A percentile compares a stretch with the other conserved stretches of the same genome.
These are phyloP conservation scores for Parsonsia alboflavescens DNA, from an alignment of 257 asterid genomes.

Conservation along the genomic window DNA sequence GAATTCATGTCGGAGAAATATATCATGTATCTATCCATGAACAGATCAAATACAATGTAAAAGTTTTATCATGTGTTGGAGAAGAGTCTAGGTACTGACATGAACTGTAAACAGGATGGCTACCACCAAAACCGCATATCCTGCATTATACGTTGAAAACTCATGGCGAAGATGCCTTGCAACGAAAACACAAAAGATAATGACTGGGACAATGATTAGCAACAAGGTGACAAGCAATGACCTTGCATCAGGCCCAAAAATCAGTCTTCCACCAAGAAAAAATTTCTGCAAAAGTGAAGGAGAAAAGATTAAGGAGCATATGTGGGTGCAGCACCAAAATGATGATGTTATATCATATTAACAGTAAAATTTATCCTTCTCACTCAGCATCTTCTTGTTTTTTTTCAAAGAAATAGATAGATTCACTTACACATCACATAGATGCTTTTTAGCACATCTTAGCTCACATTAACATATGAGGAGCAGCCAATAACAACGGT, in stretches of 20 bases:
- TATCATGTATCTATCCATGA: not conserved
- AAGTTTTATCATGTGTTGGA: not conserved
- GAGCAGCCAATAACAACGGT: not conserved
- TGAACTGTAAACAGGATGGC: slow-evolving; percentile 66
- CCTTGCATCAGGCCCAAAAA: slow-evolving; percentile 97
- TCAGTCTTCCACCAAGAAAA: slow-evolving; percentile 86
- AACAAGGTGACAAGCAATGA: slow-evolving; percentile 82
- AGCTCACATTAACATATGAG: no score
- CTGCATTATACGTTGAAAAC: slow-evolving; percentile 68
- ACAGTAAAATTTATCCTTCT: not conserved
- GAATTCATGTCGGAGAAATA: not conserved
- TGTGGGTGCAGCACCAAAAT: not conserved
- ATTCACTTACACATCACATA: not conserved
- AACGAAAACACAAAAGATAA: slow-evolving; percentile 79
- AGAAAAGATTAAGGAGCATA: not conserved
- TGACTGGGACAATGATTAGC: slow-evolving; percentile 71
- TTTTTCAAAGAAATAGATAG: not conserved
- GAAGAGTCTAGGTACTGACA: slow-evolving; percentile 44
- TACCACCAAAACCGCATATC: slow-evolving; percentile 72
- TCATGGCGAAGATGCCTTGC: slow-evolving; percentile 92
- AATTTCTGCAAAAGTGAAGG: slow-evolving; percentile 64
- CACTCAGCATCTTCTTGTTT: not conserved
- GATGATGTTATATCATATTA: not conserved
- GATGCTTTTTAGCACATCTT: not conserved
- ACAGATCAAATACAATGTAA: not conserved